Conservation (phyloP, 1,139 yeast species). For the Zygoascus sp. region DNA sequence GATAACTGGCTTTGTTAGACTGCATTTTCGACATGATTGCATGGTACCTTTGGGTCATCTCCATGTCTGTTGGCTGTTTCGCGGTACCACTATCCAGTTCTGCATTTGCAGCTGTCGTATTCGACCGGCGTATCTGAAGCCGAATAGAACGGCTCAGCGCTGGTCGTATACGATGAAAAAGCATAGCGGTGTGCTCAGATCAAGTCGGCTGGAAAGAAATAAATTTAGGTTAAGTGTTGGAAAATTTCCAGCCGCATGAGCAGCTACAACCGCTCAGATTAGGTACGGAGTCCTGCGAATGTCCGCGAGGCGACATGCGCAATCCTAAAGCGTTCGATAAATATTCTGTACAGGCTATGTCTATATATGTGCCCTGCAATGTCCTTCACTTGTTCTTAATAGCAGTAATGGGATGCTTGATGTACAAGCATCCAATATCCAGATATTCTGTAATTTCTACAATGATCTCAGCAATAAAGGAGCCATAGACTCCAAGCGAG, state of each 20-base stretch:
- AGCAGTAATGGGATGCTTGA: slow-evolving; percentile 50
- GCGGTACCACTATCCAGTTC: neutral
- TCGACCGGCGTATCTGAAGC: neutral
- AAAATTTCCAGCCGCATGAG: slow-evolving; percentile 1
- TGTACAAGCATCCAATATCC: slow-evolving; percentile 80
- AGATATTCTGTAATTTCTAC: slow-evolving; percentile 75
- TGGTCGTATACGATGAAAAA: neutral
- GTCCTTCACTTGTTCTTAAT: neutral
- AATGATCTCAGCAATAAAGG: slow-evolving; percentile 78
- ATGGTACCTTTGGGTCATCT: slow-evolving; percentile 1
- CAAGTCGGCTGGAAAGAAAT: neutral
- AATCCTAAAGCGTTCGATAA: neutral
- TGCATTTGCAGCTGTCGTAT: neutral
- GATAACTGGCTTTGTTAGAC: neutral
- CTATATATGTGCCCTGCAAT: neutral
- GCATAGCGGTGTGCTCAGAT: neutral
- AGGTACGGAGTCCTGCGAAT: too few species aligned
- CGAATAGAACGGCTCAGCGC: neutral
- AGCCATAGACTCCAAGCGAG: slow-evolving; percentile 68
- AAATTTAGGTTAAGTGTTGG: neutral
- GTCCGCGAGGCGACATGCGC: too few species aligned
- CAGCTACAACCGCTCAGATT: too few species aligned
- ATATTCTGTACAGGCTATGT: slow-evolving; percentile 1
- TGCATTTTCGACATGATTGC: neutral
- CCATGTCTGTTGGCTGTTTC: neutral